Percentiles rank a stretch among this genome's conserved stretches.
These are phyloP conservation scores for Clonostachys rosea DNA, from an alignment of 2,329 filamentous ascomycete genomes.

Conservation along the genomic window DNA sequence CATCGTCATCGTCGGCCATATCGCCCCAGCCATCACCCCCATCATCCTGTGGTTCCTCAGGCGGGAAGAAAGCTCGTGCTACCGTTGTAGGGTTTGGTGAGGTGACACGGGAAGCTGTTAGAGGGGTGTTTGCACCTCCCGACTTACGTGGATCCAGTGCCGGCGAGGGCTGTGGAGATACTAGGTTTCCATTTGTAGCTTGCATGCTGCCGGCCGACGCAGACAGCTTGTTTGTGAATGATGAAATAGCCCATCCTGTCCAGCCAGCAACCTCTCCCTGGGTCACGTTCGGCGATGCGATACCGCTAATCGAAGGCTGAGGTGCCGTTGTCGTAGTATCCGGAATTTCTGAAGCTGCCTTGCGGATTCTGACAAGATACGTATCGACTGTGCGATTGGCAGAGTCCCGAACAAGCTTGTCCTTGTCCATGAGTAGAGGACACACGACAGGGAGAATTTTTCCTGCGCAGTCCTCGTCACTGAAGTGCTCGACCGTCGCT, in stretches of 20 bases:
- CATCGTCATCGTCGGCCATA: conserved; percentile 48
- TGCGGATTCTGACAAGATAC: conserved; percentile 79
- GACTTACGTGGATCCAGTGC: conserved; percentile 27
- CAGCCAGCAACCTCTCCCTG: conserved; percentile 41
- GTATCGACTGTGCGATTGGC: conserved; percentile 84
- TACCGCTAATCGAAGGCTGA: conserved; percentile 35
- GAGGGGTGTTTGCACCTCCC: background rate
- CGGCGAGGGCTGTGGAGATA: conserved; percentile 36
- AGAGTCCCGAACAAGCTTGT: conserved; percentile 90
- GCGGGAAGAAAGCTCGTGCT: conserved; percentile 44
- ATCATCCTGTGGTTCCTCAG: conserved; percentile 49
- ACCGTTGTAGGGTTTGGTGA: conserved; percentile 37
- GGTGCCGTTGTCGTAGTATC: conserved; percentile 81
- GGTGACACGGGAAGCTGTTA: conserved; percentile 44
- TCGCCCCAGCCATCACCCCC: conserved; percentile 75
- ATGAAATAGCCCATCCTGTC: conserved; percentile 98
- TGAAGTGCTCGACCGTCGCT: conserved; percentile 82
- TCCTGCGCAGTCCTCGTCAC: conserved; percentile 81
- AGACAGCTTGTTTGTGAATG: conserved; percentile 92
- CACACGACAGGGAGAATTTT: conserved; percentile 82
- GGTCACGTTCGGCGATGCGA: too few species aligned
- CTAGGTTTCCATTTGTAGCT: conserved; percentile 38
- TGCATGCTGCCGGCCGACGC: conserved; percentile 84
- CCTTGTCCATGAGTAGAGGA: conserved; percentile 85
- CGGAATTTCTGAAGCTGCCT: conserved; percentile 71